A percentile compares a stretch with the other conserved stretches of the same genome.
These are phyloP conservation scores for Pleurotus tuber-regium DNA, from an alignment of 768 basidiomycete species.

Conservation along the genomic window DNA sequence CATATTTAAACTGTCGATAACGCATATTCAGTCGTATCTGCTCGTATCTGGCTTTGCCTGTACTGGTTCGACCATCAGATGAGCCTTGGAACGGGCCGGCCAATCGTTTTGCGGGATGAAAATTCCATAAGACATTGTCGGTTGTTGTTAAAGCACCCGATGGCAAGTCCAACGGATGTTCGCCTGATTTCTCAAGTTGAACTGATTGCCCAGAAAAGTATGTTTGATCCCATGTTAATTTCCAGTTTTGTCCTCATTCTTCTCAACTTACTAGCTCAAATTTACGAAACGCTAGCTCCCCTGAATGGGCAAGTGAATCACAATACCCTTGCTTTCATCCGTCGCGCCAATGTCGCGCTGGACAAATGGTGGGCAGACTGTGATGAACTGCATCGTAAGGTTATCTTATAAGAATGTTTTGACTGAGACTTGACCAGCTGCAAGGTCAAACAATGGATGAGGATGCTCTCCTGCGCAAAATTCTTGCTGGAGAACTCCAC, in stretches of 20 bases:
- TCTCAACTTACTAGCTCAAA: conserved; percentile 62
- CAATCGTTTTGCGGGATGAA: conserved; percentile 88
- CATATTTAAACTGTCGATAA: conserved; percentile 10
- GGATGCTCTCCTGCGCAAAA: conserved; percentile 80
- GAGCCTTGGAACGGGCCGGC: conserved; percentile 89
- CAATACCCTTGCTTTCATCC: conserved; percentile 82
- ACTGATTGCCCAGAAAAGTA: conserved; percentile 89
- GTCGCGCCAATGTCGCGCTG: conserved; percentile 80
- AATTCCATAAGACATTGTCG: conserved; percentile 84
- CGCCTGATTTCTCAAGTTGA: conserved; percentile 86
- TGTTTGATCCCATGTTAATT: conserved; percentile 24
- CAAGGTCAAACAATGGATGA: conserved; percentile 80
- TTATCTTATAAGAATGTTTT: not conserved
- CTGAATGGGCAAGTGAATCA: conserved; percentile 85
- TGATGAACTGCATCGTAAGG: conserved; percentile 63
- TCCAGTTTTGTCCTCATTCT: too few species aligned
- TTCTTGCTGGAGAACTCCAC: conserved; percentile 84
- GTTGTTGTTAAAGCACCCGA: conserved; percentile 75
- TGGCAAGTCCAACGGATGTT: conserved; percentile 89
- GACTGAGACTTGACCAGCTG: conserved; percentile 6
- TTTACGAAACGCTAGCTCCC: conserved; percentile 86
- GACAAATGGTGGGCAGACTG: conserved; percentile 93
- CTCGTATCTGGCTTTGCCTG: conserved; percentile 90
- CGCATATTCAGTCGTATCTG: conserved; percentile 68
- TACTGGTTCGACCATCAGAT: conserved; percentile 85